Conservation (phyloP, 2,329 filamentous ascomycete species). For the Penicillium brasilianum region DNA sequence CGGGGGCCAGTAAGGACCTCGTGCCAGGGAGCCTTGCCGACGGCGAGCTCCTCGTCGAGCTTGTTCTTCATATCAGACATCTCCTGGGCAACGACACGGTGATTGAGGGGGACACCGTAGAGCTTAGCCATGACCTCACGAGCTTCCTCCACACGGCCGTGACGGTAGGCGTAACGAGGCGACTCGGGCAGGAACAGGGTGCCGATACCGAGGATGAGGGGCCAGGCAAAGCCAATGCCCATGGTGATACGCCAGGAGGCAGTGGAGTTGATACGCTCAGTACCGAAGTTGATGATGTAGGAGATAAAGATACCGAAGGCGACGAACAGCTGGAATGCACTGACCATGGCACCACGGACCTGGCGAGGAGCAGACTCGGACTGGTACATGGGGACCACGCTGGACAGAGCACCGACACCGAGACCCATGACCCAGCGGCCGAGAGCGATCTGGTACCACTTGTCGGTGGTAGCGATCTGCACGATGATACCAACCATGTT, state of each 20-base stretch:
- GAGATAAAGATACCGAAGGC: slow-evolving; percentile 57
- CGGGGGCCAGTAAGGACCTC: slow-evolving; percentile 54
- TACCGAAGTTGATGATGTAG: slow-evolving; percentile 56
- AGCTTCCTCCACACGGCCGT: slow-evolving; percentile 58
- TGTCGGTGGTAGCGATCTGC: slow-evolving; percentile 49
- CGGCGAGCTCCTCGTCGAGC: slow-evolving; percentile 59
- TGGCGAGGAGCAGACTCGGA: slow-evolving; percentile 53
- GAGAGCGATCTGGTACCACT: slow-evolving; percentile 53
- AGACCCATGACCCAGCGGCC: slow-evolving; percentile 55
- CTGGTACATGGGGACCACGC: slow-evolving; percentile 56
- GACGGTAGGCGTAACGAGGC: slow-evolving; percentile 63
- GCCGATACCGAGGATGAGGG: slow-evolving; percentile 59
- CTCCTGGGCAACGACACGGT: slow-evolving; percentile 60
- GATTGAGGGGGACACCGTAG: slow-evolving; percentile 61
- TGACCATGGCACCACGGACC: slow-evolving; percentile 55
- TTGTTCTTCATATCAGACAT: slow-evolving; percentile 64
- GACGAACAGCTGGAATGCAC: slow-evolving; percentile 56
- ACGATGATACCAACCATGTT: slow-evolving; percentile 54
- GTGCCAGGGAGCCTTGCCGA: slow-evolving; percentile 47
- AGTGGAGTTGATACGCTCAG: slow-evolving; percentile 49
- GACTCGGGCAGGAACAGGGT: slow-evolving; percentile 63
- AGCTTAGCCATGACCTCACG: slow-evolving; percentile 59
- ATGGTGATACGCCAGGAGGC: slow-evolving; percentile 57
- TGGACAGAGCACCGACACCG: slow-evolving; percentile 54
- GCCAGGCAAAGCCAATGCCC: slow-evolving; percentile 64